A percentile compares a stretch with the other conserved stretches of the same genome.
These are phyloP conservation scores for Alternaria brassicicola DNA, from an alignment of 2,329 filamentous ascomycete species.

Conservation along the genomic window DNA sequence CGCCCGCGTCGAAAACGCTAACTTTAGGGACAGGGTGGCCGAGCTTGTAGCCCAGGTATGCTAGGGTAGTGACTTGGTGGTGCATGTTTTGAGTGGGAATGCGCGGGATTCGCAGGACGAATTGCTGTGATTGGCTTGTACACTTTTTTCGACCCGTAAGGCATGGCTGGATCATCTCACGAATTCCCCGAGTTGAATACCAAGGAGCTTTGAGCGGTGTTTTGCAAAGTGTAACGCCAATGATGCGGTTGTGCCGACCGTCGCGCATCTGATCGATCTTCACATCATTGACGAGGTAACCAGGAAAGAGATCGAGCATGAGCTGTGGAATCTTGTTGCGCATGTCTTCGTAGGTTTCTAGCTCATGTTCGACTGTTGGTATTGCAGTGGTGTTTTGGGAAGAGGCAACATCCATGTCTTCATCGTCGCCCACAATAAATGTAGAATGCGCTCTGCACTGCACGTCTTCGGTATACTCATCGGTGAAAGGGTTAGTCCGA, in stretches of 20 bases:
- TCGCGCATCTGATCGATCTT: not conserved
- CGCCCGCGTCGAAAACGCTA: not conserved
- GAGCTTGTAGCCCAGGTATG: not conserved
- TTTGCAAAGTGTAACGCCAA: not conserved
- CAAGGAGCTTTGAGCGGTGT: not conserved
- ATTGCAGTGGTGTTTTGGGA: too few species aligned
- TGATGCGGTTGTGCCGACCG: not conserved
- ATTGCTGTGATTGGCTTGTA: not conserved
- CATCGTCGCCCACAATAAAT: not conserved
- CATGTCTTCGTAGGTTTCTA: not conserved
- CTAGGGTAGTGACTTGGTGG: not conserved
- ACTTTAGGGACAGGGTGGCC: slow-evolving; percentile 12
- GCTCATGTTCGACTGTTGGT: not conserved
- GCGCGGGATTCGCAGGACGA: not conserved
- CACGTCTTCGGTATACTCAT: not conserved
- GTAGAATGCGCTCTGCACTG: not conserved
- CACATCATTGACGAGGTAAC: not conserved
- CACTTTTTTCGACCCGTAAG: not conserved
- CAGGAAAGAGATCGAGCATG: slow-evolving; percentile 1
- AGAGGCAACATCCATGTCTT: not conserved
- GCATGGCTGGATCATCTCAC: not conserved
- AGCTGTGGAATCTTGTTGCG: not conserved
- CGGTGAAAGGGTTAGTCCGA: not conserved
- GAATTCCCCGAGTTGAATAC: not conserved
- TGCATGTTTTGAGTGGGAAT: not conserved